Evolutionary conservation across 83 land plant species (phyloP).

Genomic region (Isoetes engelmannii): DNA sequence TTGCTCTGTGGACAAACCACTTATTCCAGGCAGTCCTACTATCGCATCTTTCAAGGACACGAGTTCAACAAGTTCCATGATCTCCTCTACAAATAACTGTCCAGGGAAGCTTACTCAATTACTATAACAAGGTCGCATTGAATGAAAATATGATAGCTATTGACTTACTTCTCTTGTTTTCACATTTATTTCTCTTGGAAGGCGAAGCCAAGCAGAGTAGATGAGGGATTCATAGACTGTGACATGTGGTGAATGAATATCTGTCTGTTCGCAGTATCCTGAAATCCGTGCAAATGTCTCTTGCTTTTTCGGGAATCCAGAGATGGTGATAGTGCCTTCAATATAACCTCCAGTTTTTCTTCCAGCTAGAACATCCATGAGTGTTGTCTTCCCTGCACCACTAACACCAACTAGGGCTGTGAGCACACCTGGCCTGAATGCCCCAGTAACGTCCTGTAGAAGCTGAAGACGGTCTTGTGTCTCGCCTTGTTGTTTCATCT

Average conservation of each 20-base stretch:
- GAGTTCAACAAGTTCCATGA: constrained; percentile 37
- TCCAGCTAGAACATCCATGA: constrained; percentile 49
- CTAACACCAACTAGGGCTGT: constrained; percentile 42
- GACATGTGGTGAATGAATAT: constrained; percentile 42
- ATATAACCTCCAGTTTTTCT: constrained; percentile 43
- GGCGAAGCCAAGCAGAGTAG: constrained; percentile 43
- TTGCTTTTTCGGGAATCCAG: constrained; percentile 37
- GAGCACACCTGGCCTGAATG: constrained; percentile 42
- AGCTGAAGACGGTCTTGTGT: constrained; percentile 20
- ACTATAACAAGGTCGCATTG: background rate
- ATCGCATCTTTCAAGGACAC: constrained; percentile 15
- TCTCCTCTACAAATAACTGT: constrained; percentile 30
- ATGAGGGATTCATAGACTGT: constrained; percentile 39
- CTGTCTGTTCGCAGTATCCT: constrained; percentile 38
- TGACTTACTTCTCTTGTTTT: constrained; percentile 15
- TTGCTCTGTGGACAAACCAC: constrained; percentile 35
- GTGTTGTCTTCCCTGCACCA: constrained; percentile 45
- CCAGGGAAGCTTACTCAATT: background rate
- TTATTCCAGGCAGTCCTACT: constrained; percentile 34
- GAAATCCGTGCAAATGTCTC: constrained; percentile 38
- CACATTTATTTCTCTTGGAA: constrained; percentile 23
- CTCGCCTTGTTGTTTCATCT: constrained; percentile 15
- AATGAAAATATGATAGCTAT: too few relatives aligned
- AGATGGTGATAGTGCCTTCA: constrained; percentile 37
- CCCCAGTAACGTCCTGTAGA: constrained; percentile 32